These are phyloP conservation scores for Diplosphaera chodatii DNA, from an alignment of 139 green algal species.

Conservation along the genomic window DNA sequence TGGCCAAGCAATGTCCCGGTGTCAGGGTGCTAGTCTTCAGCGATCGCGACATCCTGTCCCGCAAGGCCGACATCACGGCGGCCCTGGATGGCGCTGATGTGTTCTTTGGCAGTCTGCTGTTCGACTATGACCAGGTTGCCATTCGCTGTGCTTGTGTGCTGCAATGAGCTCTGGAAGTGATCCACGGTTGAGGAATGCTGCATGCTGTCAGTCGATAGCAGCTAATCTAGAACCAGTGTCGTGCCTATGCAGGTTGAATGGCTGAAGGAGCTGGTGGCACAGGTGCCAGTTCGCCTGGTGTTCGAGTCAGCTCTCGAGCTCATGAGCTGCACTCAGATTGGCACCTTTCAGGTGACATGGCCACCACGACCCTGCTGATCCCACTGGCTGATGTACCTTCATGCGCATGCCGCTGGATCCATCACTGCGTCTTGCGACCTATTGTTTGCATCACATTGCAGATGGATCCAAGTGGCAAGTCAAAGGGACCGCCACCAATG, in stretches of 20 bases:
- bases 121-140: constrained; percentile 91
- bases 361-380: no score
- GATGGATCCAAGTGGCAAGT: constrained; percentile 56
- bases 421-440: no score
- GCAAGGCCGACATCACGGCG: constrained; percentile 54
- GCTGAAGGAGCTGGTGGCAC: constrained; percentile 54
- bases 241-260: constrained; percentile 94
- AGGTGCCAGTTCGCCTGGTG: constrained; percentile 78
- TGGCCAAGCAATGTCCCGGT: constrained; percentile 26
- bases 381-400: no score
- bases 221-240: no score
- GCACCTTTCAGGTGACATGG: constrained; percentile 49
- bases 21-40: constrained; percentile 76
- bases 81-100: constrained; percentile 79
- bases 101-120: constrained; percentile 91
- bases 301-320: constrained; percentile 97
- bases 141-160: no score
- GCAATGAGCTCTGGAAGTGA: no score
- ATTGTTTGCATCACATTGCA: no score
- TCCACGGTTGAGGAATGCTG: no score
- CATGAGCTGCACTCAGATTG: constrained; percentile 81
- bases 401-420: no score
- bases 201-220: no score
- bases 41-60: constrained; percentile 75
- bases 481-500: constrained; percentile 75